These are phyloP conservation scores for Knufia petricola DNA, from an alignment of 2,329 filamentous ascomycete genomes.

Conservation along the genomic window DNA sequence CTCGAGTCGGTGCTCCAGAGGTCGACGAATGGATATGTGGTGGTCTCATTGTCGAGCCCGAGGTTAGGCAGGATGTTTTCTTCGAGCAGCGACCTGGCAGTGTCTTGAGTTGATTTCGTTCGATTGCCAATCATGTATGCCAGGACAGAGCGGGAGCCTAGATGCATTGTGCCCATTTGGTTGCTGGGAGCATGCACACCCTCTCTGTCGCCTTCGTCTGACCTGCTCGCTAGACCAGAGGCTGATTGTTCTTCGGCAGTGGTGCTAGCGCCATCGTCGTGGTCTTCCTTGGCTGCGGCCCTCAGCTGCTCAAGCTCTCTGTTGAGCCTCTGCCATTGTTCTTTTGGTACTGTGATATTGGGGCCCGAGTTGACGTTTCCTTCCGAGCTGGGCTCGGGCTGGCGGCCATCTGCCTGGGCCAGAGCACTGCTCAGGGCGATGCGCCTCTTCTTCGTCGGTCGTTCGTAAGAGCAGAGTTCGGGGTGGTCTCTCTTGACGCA, in stretches of 20 bases:
- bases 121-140: slow-evolving; percentile 50
- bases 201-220: slow-evolving; percentile 33
- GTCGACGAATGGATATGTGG: slow-evolving; percentile 57
- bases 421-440: slow-evolving; percentile 19
- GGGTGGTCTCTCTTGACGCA: slow-evolving; percentile 42
- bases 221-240: slow-evolving; percentile 13
- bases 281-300: slow-evolving; percentile 1
- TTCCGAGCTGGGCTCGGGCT: slow-evolving; percentile 10
- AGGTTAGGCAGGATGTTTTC: slow-evolving; percentile 54
- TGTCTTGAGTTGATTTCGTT: slow-evolving; percentile 36
- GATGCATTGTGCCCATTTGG: slow-evolving; percentile 50
- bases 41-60: slow-evolving; percentile 54
- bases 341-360: slow-evolving; percentile 21
- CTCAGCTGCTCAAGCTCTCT: slow-evolving; percentile 16
- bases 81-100: slow-evolving; percentile 46
- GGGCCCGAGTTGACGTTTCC: slow-evolving; percentile 15
- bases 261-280: slow-evolving; percentile 1
- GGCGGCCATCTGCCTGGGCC: slow-evolving; percentile 11
- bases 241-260: neutral
- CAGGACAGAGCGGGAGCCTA: slow-evolving; percentile 52
- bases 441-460: slow-evolving; percentile 37
- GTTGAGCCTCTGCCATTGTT: slow-evolving; percentile 23
- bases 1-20: slow-evolving; percentile 55
- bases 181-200: slow-evolving; percentile 53
- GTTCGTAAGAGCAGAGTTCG: slow-evolving; percentile 41